Percentiles rank a stretch among this genome's conserved stretches.
Evolutionary conservation across 2,329 filamentous ascomycete genomes (phyloP).

Genomic region (Exophiala viscosa): DNA sequence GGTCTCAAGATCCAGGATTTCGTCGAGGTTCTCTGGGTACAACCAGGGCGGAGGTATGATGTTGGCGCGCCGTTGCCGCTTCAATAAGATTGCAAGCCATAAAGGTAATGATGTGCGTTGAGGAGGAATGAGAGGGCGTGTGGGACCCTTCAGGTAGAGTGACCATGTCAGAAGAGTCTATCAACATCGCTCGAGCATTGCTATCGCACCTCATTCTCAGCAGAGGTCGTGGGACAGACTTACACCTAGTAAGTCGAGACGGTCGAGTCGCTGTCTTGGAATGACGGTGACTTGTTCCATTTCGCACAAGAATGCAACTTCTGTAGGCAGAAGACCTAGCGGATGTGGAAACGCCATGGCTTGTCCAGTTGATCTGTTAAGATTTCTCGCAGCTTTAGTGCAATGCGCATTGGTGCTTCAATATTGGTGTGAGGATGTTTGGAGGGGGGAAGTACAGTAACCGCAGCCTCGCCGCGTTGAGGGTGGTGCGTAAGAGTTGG

Average conservation of each 20-base stretch:
- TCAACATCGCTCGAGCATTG: neutral
- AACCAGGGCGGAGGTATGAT: conserved; percentile 91
- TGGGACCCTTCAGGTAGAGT: conserved; percentile 63
- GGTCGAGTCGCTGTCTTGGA: conserved; percentile 83
- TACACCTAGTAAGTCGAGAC: conserved; percentile 80
- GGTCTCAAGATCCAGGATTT: conserved; percentile 78
- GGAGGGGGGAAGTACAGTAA: neutral
- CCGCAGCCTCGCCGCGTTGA: conserved; percentile 1
- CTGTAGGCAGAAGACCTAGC: conserved; percentile 71
- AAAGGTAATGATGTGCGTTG: conserved; percentile 76
- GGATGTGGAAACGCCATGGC: conserved; percentile 60
- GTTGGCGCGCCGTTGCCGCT: conserved; percentile 89
- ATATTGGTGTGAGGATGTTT: neutral
- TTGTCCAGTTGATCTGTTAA: neutral
- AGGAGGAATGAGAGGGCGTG: conserved; percentile 73
- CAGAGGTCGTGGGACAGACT: conserved; percentile 41
- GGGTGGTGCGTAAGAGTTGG: too few species aligned
- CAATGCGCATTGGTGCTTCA: too few species aligned
- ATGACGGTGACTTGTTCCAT: conserved; percentile 95
- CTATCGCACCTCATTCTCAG: conserved; percentile 27
- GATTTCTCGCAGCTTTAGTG: too few species aligned
- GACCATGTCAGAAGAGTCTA: neutral
- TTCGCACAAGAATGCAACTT: conserved; percentile 92
- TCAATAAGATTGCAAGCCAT: conserved; percentile 92
- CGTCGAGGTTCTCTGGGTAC: conserved; percentile 66